Base-by-base conservation (phyloP, 1,139 yeast genomes). In the Saccharomyces hybrid region DNA sequence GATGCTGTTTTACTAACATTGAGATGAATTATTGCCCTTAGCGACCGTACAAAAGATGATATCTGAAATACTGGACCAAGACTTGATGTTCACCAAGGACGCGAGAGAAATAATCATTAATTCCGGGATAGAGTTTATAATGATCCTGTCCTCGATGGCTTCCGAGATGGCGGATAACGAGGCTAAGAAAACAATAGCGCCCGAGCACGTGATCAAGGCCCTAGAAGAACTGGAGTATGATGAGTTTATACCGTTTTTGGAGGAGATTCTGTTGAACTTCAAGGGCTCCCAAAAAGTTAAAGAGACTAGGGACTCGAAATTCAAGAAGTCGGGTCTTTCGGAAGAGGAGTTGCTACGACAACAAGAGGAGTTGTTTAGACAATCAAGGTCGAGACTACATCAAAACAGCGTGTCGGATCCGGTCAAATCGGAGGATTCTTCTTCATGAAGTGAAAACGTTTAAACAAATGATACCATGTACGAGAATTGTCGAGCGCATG, bases 151-250 rank as follows among this genome's bases (percentile, higher is more conserved):
- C 11, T 88, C 96, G 3, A 96, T 90, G 71, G 87, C 95, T 57
- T 91, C 95, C 67, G 99, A 95, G 61, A 89, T 93, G 61, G 98
- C 99, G 1, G 99, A 93, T 66, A 87, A 87, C 65, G 99, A 93
- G 68, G 86, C 96, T 52, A 93, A 93, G 71, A 95, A 93, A 72
- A 93, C 99, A 7, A 93, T 93, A 53, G 96, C 97, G 0, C 86
- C 96, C 1, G 99, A 93, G 68, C 99, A 93, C 70, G 98, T 93
- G 50, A 81, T 93, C 58, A 87, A 86, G 67, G 98, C 99, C 0
- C 76, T 93, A 52, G 86, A 83, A 60, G 96, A 88, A 64, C 77
- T 93, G 58, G 99, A 96, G 48, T 93, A 90, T 71, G 80, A 79
- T 53, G 90, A 87, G 59, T 93, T 93, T 69, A 78, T 93, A 52